Conservation (phyloP, 163 green algal species). For the Scenedesmus sp. region DNA sequence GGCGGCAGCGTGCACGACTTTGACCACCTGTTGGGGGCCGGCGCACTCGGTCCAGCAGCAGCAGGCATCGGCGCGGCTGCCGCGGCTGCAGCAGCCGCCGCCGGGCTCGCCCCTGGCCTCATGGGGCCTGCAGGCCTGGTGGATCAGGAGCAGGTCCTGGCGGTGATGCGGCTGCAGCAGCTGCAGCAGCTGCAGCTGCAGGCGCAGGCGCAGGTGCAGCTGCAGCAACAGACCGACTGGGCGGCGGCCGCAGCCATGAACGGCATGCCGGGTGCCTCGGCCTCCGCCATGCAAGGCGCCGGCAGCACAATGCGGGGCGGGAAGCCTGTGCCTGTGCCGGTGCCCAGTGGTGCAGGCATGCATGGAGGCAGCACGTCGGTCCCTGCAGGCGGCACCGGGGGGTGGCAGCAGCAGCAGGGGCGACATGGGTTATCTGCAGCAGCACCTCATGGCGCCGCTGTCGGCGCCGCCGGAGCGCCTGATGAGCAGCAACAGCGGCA, state of each 20-base stretch:
- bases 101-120: not conserved
- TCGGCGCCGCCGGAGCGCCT: not conserved
- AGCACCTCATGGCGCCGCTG: not conserved
- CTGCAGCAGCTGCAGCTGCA: slow-evolving; percentile 16
- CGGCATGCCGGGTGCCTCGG: not conserved
- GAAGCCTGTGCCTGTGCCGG: not conserved
- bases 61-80: not conserved
- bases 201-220: not conserved
- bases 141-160: not conserved
- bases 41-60: not conserved
- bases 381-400: not conserved
- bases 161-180: not conserved
- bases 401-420: not conserved
- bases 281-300: not conserved
- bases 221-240: not conserved
- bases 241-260: not conserved
- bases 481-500: not conserved
- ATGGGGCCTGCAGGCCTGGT: not conserved
- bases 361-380: not conserved
- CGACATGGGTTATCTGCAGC: not conserved
- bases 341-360: not conserved
- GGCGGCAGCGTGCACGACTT: slow-evolving; percentile 1
- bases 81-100: not conserved
- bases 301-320: not conserved
- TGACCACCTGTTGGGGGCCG: not conserved